Evolutionary conservation across 768 basidiomycete species (phyloP), one percentile per base, ranked within the genome.

Genomic region (Steccherinum ochraceum): DNA sequence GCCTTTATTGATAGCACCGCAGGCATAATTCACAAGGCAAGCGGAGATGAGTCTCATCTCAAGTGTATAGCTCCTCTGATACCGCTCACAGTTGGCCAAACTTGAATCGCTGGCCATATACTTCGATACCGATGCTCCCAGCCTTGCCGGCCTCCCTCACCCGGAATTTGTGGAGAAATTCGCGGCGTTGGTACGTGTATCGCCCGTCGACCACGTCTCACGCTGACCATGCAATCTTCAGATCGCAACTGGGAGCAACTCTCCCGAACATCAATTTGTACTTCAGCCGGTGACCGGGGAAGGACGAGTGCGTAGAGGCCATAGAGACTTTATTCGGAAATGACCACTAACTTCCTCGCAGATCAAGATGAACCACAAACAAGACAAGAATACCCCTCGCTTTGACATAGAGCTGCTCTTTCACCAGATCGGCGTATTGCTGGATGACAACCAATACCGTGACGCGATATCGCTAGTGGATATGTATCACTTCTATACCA

Each of bases 231-330:
- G 11, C 16, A 3, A 18, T 48, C n/a, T 49, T 25, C 44, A 82
- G 80, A 81, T 83, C 52, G 71, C 81, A 10, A 72, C 76, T 42
- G 75, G 75, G 26, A 72, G 70, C 12, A 61, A 68, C 23, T 54
- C 61, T 11, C 69, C 76, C 5, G 69, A 76, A 19, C 96, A 99
- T 64, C 96, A 98, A 65, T 97, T 90, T 65, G 86, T 98, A 50
- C 76, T 99, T 20, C 93, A 88, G 64, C 96, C 96, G 16, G 94
- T 99, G 13, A 90, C 93, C 0, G 95, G 94, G 40, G 86, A 97
- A 72, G 96, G 94, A 39, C 79, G 89, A 59, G 89, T 92, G 58
- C 64, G 80, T 68, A 21, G 4, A 43, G 47, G 49, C 39, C 48
- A 40, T 21, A 20, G 39, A 24, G 25, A 7, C 30, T 35, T 7